These are phyloP conservation scores for Brassica hybrid DNA, from an alignment of 441 rosid species.

Conservation along the genomic window DNA sequence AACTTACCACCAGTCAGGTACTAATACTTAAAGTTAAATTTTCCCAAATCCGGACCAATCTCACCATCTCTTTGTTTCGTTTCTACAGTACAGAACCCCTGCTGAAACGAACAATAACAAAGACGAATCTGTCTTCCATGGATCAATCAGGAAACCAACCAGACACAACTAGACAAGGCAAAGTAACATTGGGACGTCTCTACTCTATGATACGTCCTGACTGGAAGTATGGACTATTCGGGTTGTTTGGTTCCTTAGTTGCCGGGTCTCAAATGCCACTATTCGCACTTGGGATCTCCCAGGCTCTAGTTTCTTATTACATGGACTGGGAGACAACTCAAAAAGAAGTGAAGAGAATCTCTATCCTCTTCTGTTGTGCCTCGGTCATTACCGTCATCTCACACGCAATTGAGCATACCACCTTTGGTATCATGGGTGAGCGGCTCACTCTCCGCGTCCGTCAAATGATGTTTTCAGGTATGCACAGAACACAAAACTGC, in stretches of 20 bases:
- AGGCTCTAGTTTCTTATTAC: slow-evolving; percentile 87
- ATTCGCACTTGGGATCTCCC: slow-evolving; percentile 89
- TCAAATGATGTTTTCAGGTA: slow-evolving; percentile 81
- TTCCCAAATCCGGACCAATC: background rate
- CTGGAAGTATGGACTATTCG: slow-evolving; percentile 80
- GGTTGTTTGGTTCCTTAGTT: slow-evolving; percentile 62
- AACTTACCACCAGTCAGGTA: slow-evolving; percentile 52
- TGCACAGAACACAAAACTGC: slow-evolving; percentile 1
- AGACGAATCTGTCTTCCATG: slow-evolving; percentile 59
- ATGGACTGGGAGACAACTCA: slow-evolving; percentile 93
- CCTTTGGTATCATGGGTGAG: slow-evolving; percentile 91
- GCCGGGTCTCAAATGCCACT: slow-evolving; percentile 93
- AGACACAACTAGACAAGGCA: slow-evolving; percentile 46
- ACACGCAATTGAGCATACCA: slow-evolving; percentile 71
- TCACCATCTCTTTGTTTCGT: background rate
- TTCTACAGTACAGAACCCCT: slow-evolving; percentile 54
- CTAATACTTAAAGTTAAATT: background rate
- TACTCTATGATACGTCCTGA: slow-evolving; percentile 87
- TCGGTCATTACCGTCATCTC: slow-evolving; percentile 65
- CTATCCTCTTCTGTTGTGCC: slow-evolving; percentile 69
- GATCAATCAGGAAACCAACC: slow-evolving; percentile 57
- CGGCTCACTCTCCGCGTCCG: slow-evolving; percentile 88
- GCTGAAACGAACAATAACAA: slow-evolving; percentile 58
- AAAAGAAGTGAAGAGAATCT: slow-evolving; percentile 72
- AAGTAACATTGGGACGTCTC: slow-evolving; percentile 61